Base-by-base conservation (phyloP, 2,329 filamentous ascomycete genomes). In the Trichoderma sp. region DNA sequence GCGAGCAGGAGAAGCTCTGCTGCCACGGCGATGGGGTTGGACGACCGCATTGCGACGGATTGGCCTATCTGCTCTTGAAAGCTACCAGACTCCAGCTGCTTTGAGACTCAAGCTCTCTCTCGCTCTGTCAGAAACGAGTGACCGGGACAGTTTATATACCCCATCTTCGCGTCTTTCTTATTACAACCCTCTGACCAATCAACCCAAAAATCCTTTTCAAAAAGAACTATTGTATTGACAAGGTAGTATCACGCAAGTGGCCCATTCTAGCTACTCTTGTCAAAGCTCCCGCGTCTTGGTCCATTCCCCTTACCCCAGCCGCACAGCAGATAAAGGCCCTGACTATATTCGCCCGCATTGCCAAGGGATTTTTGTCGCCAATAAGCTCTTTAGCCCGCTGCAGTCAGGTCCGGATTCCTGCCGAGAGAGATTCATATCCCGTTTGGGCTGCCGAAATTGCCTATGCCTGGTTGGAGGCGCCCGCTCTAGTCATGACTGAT, bases 1-100 rank as follows among this genome's bases (percentile, higher is more conserved):
- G 51, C 46, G 30, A 60, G 37, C 64, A 64, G 56, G 10, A 70
- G 65, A 46, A 70, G 68, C 65, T 66, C 51, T 51, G 58, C 66
- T n/a, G 58, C 66, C 24, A 52, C 59, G 52, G 59, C 52, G 30
- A 58, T 13, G 21, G 54, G 13, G 18, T 37, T 51, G 21, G 52
- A 63, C 24, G 65, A 63, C 43, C 68, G 16, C 68, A 70, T 70
- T 14, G 39, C 49, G 39, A 46, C 34, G 32, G 56, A 46, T 39
- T 55, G 49, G 32, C 21, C 55, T 43, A 16, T 49, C 43, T 18
- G 13, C 24, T 49, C 24, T 46, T 32, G 49, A 30, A 49, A 54
- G 32, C 24, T 55, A 39, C 61, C 16, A 37, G 39, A 52, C 8
- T 28, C 34, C 52, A 39, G 28, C 43, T 49, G 43, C 51, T 39